Evolutionary conservation across 371 early-diverging fungal species (phyloP).

Genomic region (Aphelidium insulamus): DNA sequence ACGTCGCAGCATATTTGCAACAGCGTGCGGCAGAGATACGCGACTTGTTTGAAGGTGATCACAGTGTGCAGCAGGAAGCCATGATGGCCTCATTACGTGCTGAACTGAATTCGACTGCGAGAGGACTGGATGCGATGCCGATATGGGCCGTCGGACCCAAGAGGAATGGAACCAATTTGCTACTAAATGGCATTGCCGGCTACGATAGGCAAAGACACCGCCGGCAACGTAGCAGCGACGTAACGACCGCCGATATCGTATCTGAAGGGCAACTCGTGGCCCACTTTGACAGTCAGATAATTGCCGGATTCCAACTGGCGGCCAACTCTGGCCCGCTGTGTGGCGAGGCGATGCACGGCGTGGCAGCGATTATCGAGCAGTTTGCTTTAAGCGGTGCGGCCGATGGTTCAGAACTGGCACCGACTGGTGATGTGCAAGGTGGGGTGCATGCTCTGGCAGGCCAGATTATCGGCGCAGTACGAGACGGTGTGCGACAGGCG

Average conservation of each 20-base stretch:
- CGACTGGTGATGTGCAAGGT: conserved; percentile 7
- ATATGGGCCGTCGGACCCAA: conserved; percentile 27
- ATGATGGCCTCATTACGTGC: no score
- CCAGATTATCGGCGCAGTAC: conserved; percentile 65
- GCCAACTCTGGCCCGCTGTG: conserved; percentile 78
- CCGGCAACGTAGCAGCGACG: no score
- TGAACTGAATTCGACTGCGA: no score
- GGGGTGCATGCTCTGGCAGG: conserved; percentile 20
- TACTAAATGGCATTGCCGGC: conserved; percentile 42
- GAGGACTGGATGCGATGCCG: no score
- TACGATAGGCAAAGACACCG: conserved; percentile 11
- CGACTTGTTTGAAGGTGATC: no score
- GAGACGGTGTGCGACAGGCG: conserved; percentile 55
- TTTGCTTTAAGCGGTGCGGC: conserved; percentile 21
- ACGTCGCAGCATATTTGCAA: conserved; percentile 32
- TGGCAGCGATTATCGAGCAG: conserved; percentile 59
- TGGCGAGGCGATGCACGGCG: conserved; percentile 75
- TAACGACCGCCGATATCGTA: no score
- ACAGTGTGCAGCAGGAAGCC: no score
- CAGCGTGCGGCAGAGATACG: conserved; percentile 33
- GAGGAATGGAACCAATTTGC: conserved; percentile 65
- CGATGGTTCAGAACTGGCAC: conserved; percentile 6
- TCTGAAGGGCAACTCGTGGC: background rate
- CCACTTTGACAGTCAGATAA: conserved; percentile 42
- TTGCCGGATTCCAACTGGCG: conserved; percentile 88